These are phyloP conservation scores for Geum urbanum DNA, from an alignment of 306 rosid genomes.

Conservation along the genomic window DNA sequence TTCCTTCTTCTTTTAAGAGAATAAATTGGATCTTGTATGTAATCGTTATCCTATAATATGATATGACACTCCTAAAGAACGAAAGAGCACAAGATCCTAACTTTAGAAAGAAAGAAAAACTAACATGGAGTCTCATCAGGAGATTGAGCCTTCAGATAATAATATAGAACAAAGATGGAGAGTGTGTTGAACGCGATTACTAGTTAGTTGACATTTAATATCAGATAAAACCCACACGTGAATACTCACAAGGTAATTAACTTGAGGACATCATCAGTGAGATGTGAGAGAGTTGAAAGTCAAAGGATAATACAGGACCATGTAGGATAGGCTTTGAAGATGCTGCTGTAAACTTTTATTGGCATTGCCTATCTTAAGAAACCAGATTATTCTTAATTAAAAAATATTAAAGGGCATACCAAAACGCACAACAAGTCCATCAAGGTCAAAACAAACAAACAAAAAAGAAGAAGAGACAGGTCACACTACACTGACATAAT, in stretches of 20 bases:
- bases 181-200: background rate
- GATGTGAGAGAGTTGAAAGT: background rate
- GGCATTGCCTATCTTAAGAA: background rate
- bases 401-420: background rate
- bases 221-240: background rate
- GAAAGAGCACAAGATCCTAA: background rate
- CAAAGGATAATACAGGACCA: background rate
- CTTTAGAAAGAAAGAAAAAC: background rate
- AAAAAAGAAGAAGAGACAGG: background rate
- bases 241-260: background rate
- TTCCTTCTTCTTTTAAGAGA: background rate
- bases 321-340: background rate
- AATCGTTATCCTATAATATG: background rate
- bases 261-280: background rate
- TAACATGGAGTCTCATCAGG: background rate
- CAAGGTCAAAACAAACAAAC: constrained; percentile 3
- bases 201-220: background rate
- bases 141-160: background rate
- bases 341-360: background rate
- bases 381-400: background rate
- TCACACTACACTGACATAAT: background rate
- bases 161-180: background rate
- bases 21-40: background rate
- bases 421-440: background rate
- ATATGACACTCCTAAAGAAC: background rate